Conservation (phyloP, 495 filamentous ascomycete genomes). For the Hypoxylon perforatum region DNA sequence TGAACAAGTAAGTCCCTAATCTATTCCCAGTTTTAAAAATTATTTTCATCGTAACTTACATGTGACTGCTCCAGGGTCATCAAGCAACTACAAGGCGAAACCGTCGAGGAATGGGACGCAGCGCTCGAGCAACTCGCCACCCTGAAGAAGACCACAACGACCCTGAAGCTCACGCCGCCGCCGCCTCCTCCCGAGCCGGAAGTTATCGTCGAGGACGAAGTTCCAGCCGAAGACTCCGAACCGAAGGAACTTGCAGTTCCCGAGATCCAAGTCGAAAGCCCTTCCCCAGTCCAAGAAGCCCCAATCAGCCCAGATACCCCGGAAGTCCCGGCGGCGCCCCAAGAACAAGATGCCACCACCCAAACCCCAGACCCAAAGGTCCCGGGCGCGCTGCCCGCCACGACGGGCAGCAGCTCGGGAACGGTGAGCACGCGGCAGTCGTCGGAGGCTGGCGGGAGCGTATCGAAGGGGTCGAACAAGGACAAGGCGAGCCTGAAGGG, state of each 20-base stretch:
- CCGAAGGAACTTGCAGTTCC: neutral
- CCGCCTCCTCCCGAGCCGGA: conserved; percentile 8
- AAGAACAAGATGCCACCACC: neutral
- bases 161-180: conserved; percentile 19
- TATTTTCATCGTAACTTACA: conserved; percentile 6
- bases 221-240: conserved; percentile 2
- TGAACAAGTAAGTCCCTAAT: conserved; percentile 28
- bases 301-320: neutral
- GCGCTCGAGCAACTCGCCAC: conserved; percentile 7
- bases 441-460: neutral
- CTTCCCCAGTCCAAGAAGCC: neutral
- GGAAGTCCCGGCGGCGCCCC: neutral
- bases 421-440: neutral
- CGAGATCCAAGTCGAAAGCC: neutral
- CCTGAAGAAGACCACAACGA: neutral
- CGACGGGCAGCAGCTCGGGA: neutral
- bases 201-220: conserved; percentile 1
- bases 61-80: conserved; percentile 10
- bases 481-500: conserved; percentile 9
- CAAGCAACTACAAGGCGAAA: conserved; percentile 7
- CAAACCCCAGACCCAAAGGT: neutral
- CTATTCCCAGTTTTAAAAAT: neutral
- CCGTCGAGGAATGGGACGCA: conserved; percentile 24
- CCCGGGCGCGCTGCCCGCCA: neutral
- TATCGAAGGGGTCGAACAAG: neutral